Conservation (phyloP, 768 basidiomycete species). For the Termitomyces sp. region DNA sequence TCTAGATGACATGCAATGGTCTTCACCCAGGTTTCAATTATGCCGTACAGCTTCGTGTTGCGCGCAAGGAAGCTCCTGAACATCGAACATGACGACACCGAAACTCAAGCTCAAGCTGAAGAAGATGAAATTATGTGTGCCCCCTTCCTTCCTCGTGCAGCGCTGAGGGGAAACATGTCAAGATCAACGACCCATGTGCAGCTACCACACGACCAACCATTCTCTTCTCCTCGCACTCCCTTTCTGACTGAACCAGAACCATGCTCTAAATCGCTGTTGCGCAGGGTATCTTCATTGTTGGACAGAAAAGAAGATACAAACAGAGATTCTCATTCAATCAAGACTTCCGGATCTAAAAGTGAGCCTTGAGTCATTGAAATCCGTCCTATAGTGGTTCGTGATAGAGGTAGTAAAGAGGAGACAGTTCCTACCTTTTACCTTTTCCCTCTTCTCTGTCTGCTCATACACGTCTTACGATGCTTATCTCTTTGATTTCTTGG, state of each 20-base stretch:
- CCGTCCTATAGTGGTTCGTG: not conserved
- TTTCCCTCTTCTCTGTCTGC: not conserved
- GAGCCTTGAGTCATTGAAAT: not conserved
- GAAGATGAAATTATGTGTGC: not conserved
- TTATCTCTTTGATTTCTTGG: not conserved
- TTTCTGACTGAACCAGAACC: not conserved
- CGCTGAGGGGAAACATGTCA: no score
- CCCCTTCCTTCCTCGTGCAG: no score
- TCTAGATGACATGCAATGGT: no score
- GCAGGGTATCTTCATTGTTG: conserved; percentile 1
- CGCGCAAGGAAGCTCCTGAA: not conserved
- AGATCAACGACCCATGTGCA: no score
- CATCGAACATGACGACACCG: not conserved
- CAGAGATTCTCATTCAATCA: not conserved
- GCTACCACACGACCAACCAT: not conserved
- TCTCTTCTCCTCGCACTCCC: no score
- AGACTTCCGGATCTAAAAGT: conserved; percentile 3
- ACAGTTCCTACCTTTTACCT: not conserved
- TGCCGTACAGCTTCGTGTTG: not conserved
- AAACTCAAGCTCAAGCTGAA: not conserved
- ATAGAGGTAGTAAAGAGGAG: not conserved
- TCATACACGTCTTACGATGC: not conserved
- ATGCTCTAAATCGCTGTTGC: conserved; percentile 2
- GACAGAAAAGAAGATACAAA: conserved; percentile 1
- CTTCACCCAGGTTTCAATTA: not conserved